phyloP scores from a whole-genome alignment of 169 alveolate genomes.

The Babesia gibsoni region DNA sequence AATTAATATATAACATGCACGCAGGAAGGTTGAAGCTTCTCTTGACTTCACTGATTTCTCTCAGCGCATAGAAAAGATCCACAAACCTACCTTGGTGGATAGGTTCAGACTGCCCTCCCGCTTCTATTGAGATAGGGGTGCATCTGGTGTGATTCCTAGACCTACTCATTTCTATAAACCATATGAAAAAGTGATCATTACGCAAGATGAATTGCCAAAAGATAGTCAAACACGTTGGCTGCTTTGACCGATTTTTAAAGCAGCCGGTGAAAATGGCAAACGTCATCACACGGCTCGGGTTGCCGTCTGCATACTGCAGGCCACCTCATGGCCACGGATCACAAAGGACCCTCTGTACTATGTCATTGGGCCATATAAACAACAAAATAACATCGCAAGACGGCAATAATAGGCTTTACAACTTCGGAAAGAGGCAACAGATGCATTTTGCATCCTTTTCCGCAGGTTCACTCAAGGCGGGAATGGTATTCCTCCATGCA shows the following conservation, averaged over 20 bases:
- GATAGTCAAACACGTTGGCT: too few species aligned
- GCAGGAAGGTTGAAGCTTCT: constrained; percentile 36
- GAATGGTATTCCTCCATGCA: constrained; percentile 52
- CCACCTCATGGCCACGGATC: too few species aligned
- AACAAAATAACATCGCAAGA: too few species aligned
- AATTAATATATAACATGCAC: background rate
- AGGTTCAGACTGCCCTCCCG: constrained; percentile 44
- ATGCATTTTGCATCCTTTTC: constrained; percentile 44
- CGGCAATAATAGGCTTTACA: too few species aligned
- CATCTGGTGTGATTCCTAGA: background rate
- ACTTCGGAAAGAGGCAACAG: too few species aligned
- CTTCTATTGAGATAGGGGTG: background rate
- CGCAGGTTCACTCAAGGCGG: constrained; percentile 46
- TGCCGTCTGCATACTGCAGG: too few species aligned
- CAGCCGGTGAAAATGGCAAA: too few species aligned
- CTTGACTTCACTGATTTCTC: constrained; percentile 51
- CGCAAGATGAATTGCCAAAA: too few species aligned
- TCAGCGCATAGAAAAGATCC: constrained; percentile 39
- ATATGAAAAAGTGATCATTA: background rate
- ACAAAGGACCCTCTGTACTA: too few species aligned
- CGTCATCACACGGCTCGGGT: too few species aligned
- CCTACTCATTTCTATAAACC: background rate
- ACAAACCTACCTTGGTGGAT: constrained; percentile 56
- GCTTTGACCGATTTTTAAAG: too few species aligned
- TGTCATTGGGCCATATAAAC: too few species aligned